phyloP scores from a whole-genome alignment of 108 stramenopile genomes.

The Nitzschia palea region DNA sequence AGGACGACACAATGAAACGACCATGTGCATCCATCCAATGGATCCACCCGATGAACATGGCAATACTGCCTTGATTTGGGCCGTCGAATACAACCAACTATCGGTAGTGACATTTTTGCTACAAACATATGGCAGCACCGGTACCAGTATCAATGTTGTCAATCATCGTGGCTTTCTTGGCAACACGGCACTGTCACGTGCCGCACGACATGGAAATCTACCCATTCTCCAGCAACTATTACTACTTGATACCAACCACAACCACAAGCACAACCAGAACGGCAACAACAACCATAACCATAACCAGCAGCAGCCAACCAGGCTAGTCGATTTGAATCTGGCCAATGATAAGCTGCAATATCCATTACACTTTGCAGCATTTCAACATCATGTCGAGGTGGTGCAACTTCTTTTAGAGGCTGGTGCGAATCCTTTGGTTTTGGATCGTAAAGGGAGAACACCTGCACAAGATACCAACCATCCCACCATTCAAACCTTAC shows the following conservation, averaged over 20 bases:
- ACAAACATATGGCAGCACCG: too few species aligned
- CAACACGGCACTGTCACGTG: constrained; percentile 42
- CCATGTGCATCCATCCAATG: not conserved
- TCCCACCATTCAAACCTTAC: not conserved
- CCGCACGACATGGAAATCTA: constrained; percentile 41
- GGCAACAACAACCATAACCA: too few species aligned
- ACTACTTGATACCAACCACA: too few species aligned
- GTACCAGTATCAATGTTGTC: constrained; percentile 1
- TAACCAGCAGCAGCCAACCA: too few species aligned
- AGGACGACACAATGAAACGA: not conserved
- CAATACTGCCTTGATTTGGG: constrained; percentile 59
- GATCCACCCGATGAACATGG: constrained; percentile 25
- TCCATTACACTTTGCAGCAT: constrained; percentile 66
- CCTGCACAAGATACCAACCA: constrained; percentile 45
- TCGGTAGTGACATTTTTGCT: constrained; percentile 19
- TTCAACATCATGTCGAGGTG: constrained; percentile 30
- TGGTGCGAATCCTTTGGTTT: constrained; percentile 34
- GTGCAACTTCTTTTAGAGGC: constrained; percentile 31
- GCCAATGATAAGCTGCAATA: constrained; percentile 58
- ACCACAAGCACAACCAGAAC: constrained; percentile 5
- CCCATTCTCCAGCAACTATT: constrained; percentile 10
- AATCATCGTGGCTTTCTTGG: constrained; percentile 47
- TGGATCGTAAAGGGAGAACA: constrained; percentile 60
- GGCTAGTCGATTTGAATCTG: constrained; percentile 32
- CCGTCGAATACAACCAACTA: constrained; percentile 36